Percentiles rank a stretch among this genome's conserved stretches.
Conservation (phyloP, 2,329 filamentous ascomycete genomes). For the Sarocladium kiliense region DNA sequence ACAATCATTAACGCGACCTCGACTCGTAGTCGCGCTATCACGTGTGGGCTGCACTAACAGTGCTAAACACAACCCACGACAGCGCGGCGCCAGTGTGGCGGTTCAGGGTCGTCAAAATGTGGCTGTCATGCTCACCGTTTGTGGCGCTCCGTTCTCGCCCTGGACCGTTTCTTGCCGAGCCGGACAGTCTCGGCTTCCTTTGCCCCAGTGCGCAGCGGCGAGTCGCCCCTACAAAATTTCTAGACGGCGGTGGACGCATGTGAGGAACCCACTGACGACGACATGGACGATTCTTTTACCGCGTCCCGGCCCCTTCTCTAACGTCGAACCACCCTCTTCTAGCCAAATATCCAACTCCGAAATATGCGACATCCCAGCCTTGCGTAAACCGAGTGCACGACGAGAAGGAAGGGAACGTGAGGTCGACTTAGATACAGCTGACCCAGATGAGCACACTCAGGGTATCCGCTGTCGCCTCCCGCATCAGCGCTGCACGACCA, state of each 20-base stretch:
- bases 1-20: slow-evolving; percentile 8
- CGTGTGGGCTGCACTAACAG: slow-evolving; percentile 17
- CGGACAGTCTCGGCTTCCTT: slow-evolving; percentile 2
- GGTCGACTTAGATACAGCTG: neutral
- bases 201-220: neutral
- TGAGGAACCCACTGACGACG: slow-evolving; percentile 3
- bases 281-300: neutral
- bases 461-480: slow-evolving; percentile 31
- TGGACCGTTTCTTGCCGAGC: slow-evolving; percentile 8
- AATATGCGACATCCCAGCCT: neutral
- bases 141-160: neutral
- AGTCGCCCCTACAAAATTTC: slow-evolving; percentile 8
- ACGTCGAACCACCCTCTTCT: neutral
- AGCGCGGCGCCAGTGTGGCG: neutral
- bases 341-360: neutral
- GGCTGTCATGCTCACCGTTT: neutral
- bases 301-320: neutral
- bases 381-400: neutral
- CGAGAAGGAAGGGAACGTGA: neutral
- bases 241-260: neutral
- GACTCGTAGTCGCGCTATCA: slow-evolving; percentile 22
- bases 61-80: slow-evolving; percentile 12
- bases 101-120: neutral
- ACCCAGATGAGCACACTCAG: slow-evolving; percentile 36
- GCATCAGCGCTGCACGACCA: slow-evolving; percentile 28